Percentiles rank a stretch among this genome's conserved stretches.
These are phyloP conservation scores for Cercospora sp. DNA, from an alignment of 2,329 filamentous ascomycete genomes.

Conservation along the genomic window DNA sequence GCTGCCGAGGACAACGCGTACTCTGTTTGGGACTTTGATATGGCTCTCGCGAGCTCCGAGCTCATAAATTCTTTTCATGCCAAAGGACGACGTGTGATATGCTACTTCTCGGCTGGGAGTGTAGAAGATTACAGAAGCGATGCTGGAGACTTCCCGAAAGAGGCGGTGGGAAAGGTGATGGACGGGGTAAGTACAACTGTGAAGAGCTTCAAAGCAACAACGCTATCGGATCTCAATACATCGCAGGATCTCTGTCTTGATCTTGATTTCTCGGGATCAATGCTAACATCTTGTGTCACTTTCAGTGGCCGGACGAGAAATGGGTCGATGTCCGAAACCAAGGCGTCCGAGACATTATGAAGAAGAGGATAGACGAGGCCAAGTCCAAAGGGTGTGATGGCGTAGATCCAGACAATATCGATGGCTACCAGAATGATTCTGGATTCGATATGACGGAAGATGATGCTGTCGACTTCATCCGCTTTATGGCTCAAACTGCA, in stretches of 20 bases:
- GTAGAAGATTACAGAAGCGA: slow-evolving; percentile 59
- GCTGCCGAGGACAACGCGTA: slow-evolving; percentile 11
- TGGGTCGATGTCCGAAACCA: slow-evolving; percentile 63
- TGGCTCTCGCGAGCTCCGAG: slow-evolving; percentile 7
- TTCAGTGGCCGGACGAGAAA: slow-evolving; percentile 58
- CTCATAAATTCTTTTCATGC: slow-evolving; percentile 18
- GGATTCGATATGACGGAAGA: slow-evolving; percentile 59
- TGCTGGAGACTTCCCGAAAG: slow-evolving; percentile 54
- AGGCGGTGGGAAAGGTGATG: slow-evolving; percentile 61
- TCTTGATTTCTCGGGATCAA: no score
- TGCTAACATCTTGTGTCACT: no score
- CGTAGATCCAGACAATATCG: slow-evolving; percentile 40
- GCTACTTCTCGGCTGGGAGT: slow-evolving; percentile 73
- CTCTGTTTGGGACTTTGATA: slow-evolving; percentile 22
- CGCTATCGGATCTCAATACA: no score
- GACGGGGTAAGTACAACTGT: slow-evolving; percentile 43
- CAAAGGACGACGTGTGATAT: slow-evolving; percentile 54
- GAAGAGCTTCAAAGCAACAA: no score
- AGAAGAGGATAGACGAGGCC: slow-evolving; percentile 59
- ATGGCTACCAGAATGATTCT: slow-evolving; percentile 26
- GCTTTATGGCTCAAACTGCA: slow-evolving; percentile 60
- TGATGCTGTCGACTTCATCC: slow-evolving; percentile 60
- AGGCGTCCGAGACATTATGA: slow-evolving; percentile 66
- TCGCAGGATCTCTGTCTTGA: no score
- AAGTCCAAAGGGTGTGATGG: slow-evolving; percentile 43